phyloP scores from a whole-genome alignment of 176 grass and related monocot genomes.

The Themeda triandra region DNA sequence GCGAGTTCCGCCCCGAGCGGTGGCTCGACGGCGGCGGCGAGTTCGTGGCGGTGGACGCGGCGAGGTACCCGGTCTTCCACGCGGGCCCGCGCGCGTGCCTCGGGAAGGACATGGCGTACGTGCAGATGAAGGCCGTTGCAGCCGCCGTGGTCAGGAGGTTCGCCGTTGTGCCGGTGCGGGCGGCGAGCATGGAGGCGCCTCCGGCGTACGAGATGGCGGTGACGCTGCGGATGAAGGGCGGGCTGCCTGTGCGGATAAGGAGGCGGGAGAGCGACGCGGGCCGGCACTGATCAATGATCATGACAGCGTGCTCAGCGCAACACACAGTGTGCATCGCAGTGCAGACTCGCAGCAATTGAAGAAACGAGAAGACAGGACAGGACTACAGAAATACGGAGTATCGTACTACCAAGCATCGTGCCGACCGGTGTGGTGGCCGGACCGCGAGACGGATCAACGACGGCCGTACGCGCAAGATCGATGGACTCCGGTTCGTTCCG shows the following conservation, averaged over 20 bases:
- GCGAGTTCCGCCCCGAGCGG: conserved; percentile 46
- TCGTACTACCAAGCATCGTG: too few species aligned
- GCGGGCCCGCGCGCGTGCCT: conserved; percentile 55
- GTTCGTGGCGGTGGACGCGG: conserved; percentile 40
- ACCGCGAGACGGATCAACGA: too few species aligned
- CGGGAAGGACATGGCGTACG: conserved; percentile 72
- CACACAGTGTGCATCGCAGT: too few species aligned
- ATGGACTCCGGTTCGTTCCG: too few species aligned
- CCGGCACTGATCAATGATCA: background rate
- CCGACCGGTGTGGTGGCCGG: too few species aligned
- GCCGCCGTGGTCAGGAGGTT: conserved; percentile 48
- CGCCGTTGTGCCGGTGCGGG: conserved; percentile 7
- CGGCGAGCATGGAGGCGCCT: conserved; percentile 12
- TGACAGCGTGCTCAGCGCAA: too few species aligned
- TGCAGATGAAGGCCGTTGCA: conserved; percentile 70
- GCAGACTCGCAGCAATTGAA: too few species aligned
- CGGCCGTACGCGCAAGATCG: too few species aligned
- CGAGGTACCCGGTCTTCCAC: conserved; percentile 57
- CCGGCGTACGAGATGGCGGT: conserved; percentile 44
- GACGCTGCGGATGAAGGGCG: conserved; percentile 53
- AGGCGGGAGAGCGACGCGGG: conserved; percentile 3
- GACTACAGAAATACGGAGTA: too few species aligned
- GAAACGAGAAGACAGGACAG: too few species aligned
- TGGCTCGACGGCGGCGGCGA: conserved; percentile 44
- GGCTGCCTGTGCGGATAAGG: conserved; percentile 47